These are phyloP conservation scores for Abeoforma whisleri DNA, from an alignment of 78 protist species.

Conservation along the genomic window DNA sequence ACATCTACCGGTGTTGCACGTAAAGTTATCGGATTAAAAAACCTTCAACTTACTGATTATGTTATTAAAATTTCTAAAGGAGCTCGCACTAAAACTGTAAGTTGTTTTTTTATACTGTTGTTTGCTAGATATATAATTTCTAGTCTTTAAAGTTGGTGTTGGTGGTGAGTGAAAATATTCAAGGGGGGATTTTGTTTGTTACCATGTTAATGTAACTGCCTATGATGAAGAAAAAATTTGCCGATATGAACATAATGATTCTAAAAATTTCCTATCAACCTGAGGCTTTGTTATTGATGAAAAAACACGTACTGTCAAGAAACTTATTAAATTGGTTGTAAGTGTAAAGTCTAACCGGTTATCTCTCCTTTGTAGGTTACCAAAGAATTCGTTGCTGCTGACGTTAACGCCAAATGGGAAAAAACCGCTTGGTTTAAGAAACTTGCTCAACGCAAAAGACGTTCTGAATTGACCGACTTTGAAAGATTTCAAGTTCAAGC, in stretches of 20 bases:
- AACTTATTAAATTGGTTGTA: neutral
- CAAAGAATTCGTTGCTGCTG: constrained; percentile 19
- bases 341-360: too few relatives aligned
- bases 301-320: neutral
- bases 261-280: too few relatives aligned
- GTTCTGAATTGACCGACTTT: constrained; percentile 42
- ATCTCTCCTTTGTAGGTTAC: too few relatives aligned
- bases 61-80: too few relatives aligned
- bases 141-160: too few relatives aligned
- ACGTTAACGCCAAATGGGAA: constrained; percentile 15
- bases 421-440: constrained; percentile 25
- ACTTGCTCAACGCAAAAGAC: neutral
- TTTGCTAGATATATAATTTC: constrained; percentile 7
- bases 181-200: too few relatives aligned
- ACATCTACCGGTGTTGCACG: constrained; percentile 27
- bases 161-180: too few relatives aligned
- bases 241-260: too few relatives aligned
- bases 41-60: constrained; percentile 34
- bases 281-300: too few relatives aligned
- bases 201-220: too few relatives aligned
- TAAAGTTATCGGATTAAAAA: constrained; percentile 25
- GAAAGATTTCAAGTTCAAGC: constrained; percentile 49
- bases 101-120: neutral
- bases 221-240: too few relatives aligned
- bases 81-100: too few relatives aligned